These are phyloP conservation scores for Pleurozium schreberi DNA, from an alignment of 225 moss, liverwort and hornwort genomes.

Conservation along the genomic window DNA sequence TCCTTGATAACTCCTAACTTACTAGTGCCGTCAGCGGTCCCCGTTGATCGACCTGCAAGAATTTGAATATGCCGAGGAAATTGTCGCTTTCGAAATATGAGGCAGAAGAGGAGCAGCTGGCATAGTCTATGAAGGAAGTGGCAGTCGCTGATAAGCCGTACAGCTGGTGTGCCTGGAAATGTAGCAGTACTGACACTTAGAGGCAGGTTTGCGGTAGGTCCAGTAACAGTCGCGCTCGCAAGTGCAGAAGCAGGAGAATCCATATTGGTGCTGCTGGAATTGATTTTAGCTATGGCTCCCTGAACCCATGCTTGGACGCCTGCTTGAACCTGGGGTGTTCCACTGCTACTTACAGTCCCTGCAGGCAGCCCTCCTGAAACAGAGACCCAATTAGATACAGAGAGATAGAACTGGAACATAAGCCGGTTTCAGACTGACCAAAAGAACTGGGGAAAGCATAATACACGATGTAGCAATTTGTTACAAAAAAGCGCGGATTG, in stretches of 20 bases:
- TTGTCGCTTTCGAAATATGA: slow-evolving; percentile 90
- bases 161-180: slow-evolving; percentile 95
- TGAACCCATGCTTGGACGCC: slow-evolving; percentile 96
- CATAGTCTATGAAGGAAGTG: slow-evolving; percentile 90
- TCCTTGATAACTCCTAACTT: slow-evolving; percentile 35
- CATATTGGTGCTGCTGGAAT: slow-evolving; percentile 43
- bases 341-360: slow-evolving; percentile 39
- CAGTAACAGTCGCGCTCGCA: slow-evolving; percentile 21
- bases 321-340: slow-evolving; percentile 65
- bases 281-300: slow-evolving; percentile 86
- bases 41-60: slow-evolving; percentile 21
- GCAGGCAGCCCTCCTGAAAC: slow-evolving; percentile 41
- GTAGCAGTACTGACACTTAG: slow-evolving; percentile 76
- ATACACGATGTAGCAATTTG: neutral
- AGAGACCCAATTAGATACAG: neutral
- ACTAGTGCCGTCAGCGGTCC: slow-evolving; percentile 4
- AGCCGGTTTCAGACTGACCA: neutral
- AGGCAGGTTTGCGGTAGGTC: slow-evolving; percentile 46
- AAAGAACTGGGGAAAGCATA: neutral
- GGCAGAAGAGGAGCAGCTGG: slow-evolving; percentile 90
- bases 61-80: slow-evolving; percentile 51
- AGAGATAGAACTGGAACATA: neutral
- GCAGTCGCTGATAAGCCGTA: slow-evolving; percentile 81
- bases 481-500: neutral
- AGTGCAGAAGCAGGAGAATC: slow-evolving; percentile 41